Percentiles rank a stretch among this genome's conserved stretches.
phyloP scores from a whole-genome alignment of 164 flowering plant genomes.

The Tinospora cordifolia region DNA sequence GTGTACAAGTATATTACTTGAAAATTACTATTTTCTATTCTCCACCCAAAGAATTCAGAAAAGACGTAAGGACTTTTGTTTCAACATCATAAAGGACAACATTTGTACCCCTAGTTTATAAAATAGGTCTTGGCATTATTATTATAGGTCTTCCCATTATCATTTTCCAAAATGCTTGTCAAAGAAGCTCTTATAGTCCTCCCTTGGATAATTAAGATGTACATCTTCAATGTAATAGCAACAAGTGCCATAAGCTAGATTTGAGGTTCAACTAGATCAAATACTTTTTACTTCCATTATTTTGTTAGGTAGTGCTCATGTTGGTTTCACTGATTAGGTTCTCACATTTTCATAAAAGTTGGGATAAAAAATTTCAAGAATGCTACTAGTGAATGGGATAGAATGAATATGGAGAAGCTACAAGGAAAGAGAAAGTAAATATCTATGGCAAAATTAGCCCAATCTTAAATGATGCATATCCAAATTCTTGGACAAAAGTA shows the following conservation, averaged over 20 bases:
- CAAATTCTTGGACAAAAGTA: not conserved
- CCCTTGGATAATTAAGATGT: not conserved
- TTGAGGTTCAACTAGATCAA: not conserved
- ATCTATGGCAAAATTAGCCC: not conserved
- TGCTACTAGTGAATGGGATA: not conserved
- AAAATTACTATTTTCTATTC: too few relatives aligned
- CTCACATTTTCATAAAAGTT: not conserved
- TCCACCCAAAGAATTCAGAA: too few relatives aligned
- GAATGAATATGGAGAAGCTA: not conserved
- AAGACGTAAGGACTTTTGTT: too few relatives aligned
- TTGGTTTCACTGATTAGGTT: not conserved
- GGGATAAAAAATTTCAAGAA: not conserved
- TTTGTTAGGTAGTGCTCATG: not conserved
- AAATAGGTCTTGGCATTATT: too few relatives aligned
- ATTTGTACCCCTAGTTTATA: too few relatives aligned
- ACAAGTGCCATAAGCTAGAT: not conserved
- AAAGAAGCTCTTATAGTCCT: too few relatives aligned
- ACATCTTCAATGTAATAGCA: not conserved
- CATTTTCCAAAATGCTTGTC: too few relatives aligned
- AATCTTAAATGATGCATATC: not conserved
- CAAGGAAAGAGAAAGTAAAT: too few relatives aligned
- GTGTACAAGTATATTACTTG: too few relatives aligned
- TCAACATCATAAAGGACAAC: too few relatives aligned
- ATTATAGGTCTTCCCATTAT: too few relatives aligned
- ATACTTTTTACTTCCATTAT: not conserved